Percentiles rank a stretch among this genome's conserved stretches.
phyloP scores from a whole-genome alignment of 2,329 filamentous ascomycete species.

The Orbilia brochopaga region DNA sequence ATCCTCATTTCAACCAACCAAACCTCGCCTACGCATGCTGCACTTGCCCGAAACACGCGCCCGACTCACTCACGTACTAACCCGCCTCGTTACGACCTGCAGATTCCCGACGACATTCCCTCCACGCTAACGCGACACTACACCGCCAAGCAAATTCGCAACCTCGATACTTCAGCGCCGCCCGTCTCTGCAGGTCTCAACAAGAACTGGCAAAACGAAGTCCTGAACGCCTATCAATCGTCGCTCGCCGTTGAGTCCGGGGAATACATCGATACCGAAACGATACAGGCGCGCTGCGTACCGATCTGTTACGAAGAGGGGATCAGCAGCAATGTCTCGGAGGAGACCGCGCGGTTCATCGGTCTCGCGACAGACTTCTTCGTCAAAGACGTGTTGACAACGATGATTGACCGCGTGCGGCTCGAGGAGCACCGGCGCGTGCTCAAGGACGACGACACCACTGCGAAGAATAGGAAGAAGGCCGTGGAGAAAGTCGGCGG shows the following conservation, averaged over 20 bases:
- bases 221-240: conserved; percentile 69
- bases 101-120: conserved; percentile 49
- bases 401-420: conserved; percentile 69
- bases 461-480: conserved; percentile 32
- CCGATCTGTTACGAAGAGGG: conserved; percentile 73
- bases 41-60: conserved; percentile 17
- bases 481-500: conserved; percentile 43
- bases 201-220: conserved; percentile 69
- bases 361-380: conserved; percentile 71
- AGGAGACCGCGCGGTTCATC: conserved; percentile 69
- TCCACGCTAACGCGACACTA: conserved; percentile 46
- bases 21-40: conserved; percentile 26
- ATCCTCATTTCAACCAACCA: conserved; percentile 16
- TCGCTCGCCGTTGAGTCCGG: conserved; percentile 70
- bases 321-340: conserved; percentile 65
- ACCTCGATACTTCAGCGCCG: conserved; percentile 36
- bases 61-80: conserved; percentile 50
- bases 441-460: conserved; percentile 34
- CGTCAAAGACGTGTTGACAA: conserved; percentile 70
- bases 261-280: conserved; percentile 71
- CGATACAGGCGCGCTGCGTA: conserved; percentile 70
- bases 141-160: conserved; percentile 47
- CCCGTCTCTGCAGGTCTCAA: conserved; percentile 48
- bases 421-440: conserved; percentile 62
- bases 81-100: conserved; percentile 16